Percentiles rank a stretch among this genome's conserved stretches.
Evolutionary conservation across 2,329 filamentous ascomycete species (phyloP).

Genomic region (Aspergillus jensenii): DNA sequence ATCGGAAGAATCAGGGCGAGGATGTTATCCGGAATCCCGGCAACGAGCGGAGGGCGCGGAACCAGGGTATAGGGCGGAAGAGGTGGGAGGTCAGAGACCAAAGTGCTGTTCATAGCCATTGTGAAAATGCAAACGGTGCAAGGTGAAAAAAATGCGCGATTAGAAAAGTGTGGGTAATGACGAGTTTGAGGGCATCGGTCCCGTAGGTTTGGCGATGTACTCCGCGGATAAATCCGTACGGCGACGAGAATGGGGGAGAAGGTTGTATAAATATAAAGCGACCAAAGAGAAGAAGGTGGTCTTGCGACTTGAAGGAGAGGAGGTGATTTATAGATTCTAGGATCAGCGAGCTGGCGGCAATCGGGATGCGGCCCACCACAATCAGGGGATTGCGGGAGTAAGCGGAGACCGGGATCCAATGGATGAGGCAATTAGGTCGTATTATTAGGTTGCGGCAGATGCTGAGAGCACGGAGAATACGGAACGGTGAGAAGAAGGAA

Average conservation of each 20-base stretch:
- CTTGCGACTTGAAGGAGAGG: not conserved
- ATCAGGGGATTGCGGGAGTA: conserved; percentile 16
- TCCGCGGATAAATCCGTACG: not conserved
- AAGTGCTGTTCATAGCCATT: conserved; percentile 38
- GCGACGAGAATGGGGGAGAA: not conserved
- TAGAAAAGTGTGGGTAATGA: not conserved
- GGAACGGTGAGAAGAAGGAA: not conserved
- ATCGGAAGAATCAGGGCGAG: conserved; percentile 75
- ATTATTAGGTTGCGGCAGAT: conserved; percentile 1
- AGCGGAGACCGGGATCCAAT: not conserved
- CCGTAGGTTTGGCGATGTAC: not conserved
- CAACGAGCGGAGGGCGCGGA: conserved; percentile 69
- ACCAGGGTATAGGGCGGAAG: conserved; percentile 77
- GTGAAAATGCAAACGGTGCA: conserved; percentile 12
- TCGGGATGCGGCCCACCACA: conserved; percentile 15
- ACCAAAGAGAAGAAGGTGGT: not conserved
- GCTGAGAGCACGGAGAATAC: not conserved
- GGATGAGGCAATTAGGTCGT: not conserved
- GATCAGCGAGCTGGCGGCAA: conserved; percentile 1
- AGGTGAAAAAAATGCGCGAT: conserved; percentile 4
- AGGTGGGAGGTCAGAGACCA: conserved; percentile 66
- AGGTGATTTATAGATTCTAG: conserved; percentile 4
- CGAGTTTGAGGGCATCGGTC: conserved; percentile 10
- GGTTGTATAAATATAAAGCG: not conserved
- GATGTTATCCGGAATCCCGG: conserved; percentile 78